Conservation (phyloP, 306 rosid species). For the Cercis canadensis region DNA sequence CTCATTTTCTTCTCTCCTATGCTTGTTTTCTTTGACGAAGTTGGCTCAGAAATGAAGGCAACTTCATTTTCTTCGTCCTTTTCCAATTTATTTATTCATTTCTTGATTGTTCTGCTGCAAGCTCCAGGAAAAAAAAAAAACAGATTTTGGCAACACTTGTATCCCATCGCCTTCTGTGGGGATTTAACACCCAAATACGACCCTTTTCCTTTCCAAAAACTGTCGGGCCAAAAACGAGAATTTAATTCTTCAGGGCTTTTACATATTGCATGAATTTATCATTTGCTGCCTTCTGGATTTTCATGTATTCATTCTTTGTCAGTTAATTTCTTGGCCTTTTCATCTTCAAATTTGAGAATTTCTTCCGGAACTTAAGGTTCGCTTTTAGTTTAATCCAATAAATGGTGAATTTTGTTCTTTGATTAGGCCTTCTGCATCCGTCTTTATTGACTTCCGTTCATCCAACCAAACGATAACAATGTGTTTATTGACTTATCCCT, state of each 20-base stretch:
- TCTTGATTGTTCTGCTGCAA: background rate
- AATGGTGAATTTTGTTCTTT: conserved; percentile 10
- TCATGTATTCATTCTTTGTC: conserved; percentile 10
- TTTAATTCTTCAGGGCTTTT: background rate
- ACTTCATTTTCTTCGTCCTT: background rate
- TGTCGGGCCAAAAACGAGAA: background rate
- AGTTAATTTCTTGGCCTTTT: conserved; percentile 15
- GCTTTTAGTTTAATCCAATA: conserved; percentile 8
- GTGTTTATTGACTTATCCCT: conserved; percentile 8
- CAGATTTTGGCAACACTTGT: background rate
- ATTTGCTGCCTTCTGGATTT: conserved; percentile 5
- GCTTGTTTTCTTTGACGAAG: conserved; percentile 20
- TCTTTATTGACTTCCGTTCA: conserved; percentile 12
- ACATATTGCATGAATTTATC: background rate
- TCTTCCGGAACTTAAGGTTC: conserved; percentile 25
- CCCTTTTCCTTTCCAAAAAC: background rate
- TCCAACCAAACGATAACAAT: no score
- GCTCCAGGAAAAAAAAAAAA: background rate
- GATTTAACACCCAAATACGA: no score
- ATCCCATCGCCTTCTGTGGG: conserved; percentile 26
- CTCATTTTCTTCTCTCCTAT: conserved; percentile 20
- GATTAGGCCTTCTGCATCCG: background rate
- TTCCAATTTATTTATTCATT: conserved; percentile 10
- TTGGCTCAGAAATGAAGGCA: conserved; percentile 2
- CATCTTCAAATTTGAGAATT: conserved; percentile 23